These are phyloP conservation scores for Talaromyces borbonicus DNA, from an alignment of 495 filamentous ascomycete genomes.

Conservation along the genomic window DNA sequence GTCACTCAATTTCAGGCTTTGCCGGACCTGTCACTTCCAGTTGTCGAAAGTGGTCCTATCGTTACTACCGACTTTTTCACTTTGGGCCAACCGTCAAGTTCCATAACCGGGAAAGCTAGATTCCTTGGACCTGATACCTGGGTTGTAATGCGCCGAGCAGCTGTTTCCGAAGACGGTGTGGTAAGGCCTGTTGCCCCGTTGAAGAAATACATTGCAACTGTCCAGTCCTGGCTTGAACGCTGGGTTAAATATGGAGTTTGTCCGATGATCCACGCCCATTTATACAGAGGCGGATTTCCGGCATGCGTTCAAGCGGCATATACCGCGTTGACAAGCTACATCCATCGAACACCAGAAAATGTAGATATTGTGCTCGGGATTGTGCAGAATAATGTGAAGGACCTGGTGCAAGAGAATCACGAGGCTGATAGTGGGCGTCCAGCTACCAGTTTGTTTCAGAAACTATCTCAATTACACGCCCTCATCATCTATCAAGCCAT, in stretches of 20 bases:
- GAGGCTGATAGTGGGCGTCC: neutral
- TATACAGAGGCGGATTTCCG: slow-evolving; percentile 10
- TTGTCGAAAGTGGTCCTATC: neutral
- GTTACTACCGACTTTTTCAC: neutral
- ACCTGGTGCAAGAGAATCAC: neutral
- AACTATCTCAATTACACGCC: slow-evolving; percentile 31
- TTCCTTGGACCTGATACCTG: neutral
- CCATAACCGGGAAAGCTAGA: neutral
- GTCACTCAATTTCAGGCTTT: neutral
- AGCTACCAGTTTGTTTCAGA: slow-evolving; percentile 9
- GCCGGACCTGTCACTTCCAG: neutral
- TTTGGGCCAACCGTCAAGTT: neutral
- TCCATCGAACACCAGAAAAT: slow-evolving; percentile 7
- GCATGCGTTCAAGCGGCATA: slow-evolving; percentile 12
- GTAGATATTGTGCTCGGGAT: slow-evolving; percentile 10
- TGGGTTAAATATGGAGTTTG: neutral
- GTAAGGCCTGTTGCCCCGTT: neutral
- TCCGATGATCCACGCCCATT: slow-evolving; percentile 12
- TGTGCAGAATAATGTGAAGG: slow-evolving; percentile 1
- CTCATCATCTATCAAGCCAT: slow-evolving; percentile 34
- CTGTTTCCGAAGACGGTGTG: neutral
- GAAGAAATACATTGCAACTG: neutral
- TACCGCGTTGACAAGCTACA: slow-evolving; percentile 9
- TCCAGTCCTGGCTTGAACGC: neutral
- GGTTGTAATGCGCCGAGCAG: neutral